A percentile compares a stretch with the other conserved stretches of the same genome.
Conservation (phyloP, 2,329 filamentous ascomycete genomes). For the Fusarium drepaniforme region DNA sequence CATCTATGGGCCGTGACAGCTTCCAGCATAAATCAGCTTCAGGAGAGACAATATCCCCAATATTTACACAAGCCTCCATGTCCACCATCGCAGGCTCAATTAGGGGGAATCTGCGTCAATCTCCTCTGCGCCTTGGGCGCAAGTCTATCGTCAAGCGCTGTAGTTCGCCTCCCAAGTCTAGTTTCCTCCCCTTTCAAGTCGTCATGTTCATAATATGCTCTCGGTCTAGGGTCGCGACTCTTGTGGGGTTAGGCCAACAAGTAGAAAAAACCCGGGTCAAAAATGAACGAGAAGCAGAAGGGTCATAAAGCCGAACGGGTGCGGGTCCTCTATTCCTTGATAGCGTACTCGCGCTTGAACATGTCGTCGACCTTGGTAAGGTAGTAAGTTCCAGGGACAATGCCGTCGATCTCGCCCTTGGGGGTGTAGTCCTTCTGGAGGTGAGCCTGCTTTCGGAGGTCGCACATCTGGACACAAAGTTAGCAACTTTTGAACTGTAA, state of each 20-base stretch:
- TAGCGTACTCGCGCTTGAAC: conserved; percentile 83
- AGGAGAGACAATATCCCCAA: conserved; percentile 33
- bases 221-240: conserved; percentile 18
- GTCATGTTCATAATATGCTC: conserved; percentile 40
- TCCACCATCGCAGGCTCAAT: conserved; percentile 39
- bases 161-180: conserved; percentile 43
- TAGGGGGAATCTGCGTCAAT: conserved; percentile 36
- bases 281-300: conserved; percentile 33
- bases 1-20: conserved; percentile 37
- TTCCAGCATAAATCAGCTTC: conserved; percentile 31
- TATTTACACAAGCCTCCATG: conserved; percentile 42
- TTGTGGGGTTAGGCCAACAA: conserved; percentile 19
- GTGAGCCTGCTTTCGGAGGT: conserved; percentile 85
- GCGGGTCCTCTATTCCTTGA: conserved; percentile 72
- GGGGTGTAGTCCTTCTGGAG: conserved; percentile 84
- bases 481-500: conserved; percentile 30
- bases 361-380: conserved; percentile 84
- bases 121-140: conserved; percentile 31
- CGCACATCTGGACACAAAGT: conserved; percentile 72
- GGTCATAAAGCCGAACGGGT: conserved; percentile 12
- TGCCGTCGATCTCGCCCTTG: conserved; percentile 74
- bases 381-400: conserved; percentile 80
- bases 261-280: conserved; percentile 25
- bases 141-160: conserved; percentile 42
- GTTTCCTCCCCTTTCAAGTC: conserved; percentile 34